A percentile compares a stretch with the other conserved stretches of the same genome.
These are phyloP conservation scores for Ophiocordyceps australis DNA, from an alignment of 2,329 filamentous ascomycete genomes.

Conservation along the genomic window DNA sequence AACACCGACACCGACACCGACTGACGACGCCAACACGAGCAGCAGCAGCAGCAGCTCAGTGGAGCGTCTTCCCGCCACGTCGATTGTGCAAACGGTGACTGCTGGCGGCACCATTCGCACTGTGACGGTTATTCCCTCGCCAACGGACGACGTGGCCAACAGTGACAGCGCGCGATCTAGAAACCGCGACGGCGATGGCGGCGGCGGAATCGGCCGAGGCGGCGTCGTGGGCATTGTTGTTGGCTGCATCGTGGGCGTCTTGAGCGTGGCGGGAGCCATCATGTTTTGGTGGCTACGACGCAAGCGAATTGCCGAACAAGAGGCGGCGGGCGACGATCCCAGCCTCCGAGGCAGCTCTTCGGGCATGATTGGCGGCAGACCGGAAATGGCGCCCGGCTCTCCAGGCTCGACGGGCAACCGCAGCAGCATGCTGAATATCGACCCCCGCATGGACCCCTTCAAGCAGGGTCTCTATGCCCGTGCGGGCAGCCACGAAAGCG, in stretches of 20 bases:
- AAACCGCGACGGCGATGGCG: constrained; percentile 2
- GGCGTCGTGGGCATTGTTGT: constrained; percentile 33
- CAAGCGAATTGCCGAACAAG: constrained; percentile 21
- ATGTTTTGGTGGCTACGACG: constrained; percentile 26
- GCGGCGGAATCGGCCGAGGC: constrained; percentile 21
- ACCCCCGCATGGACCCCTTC: constrained; percentile 45
- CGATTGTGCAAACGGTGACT: constrained; percentile 33
- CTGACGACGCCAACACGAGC: constrained; percentile 1
- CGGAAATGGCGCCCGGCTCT: constrained; percentile 20
- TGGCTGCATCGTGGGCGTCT: constrained; percentile 26
- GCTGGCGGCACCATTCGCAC: constrained; percentile 33
- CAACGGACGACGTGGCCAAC: constrained; percentile 4
- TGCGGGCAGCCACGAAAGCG: constrained; percentile 42
- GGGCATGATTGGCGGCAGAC: constrained; percentile 24
- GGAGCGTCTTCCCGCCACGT: constrained; percentile 3
- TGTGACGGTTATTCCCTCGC: constrained; percentile 31
- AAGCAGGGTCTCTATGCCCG: constrained; percentile 36
- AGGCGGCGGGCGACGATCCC: constrained; percentile 22
- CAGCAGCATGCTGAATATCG: constrained; percentile 35
- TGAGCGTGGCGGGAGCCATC: constrained; percentile 15
- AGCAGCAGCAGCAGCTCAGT: background rate
- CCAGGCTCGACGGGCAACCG: constrained; percentile 24
- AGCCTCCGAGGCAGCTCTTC: constrained; percentile 32
- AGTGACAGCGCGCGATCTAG: constrained; percentile 3
- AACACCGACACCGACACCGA: constrained; percentile 1